These are phyloP conservation scores for Trichosporon ovoides DNA, from an alignment of 1,284 basidiomycete genomes.

Conservation along the genomic window DNA sequence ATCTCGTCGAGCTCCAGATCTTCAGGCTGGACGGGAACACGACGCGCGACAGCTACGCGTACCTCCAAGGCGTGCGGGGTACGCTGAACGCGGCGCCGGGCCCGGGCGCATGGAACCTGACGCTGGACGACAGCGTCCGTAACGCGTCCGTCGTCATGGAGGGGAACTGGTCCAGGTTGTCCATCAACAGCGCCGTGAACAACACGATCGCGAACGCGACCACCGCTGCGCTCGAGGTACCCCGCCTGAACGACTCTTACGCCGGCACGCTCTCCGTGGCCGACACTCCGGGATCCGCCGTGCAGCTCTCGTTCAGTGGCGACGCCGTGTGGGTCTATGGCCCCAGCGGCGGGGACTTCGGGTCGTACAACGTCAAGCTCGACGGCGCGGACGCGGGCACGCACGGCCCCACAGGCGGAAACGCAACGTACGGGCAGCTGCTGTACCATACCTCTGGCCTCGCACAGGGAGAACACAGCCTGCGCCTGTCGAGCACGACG, in stretches of 20 bases:
- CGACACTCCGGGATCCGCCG: conserved; percentile 23
- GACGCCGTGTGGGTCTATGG: conserved; percentile 34
- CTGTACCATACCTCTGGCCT: conserved; percentile 31
- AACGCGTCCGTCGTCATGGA: conserved; percentile 26
- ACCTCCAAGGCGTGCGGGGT: conserved; percentile 23
- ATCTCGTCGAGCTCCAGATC: background rate
- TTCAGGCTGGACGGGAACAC: conserved; percentile 2
- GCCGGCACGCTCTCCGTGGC: conserved; percentile 28
- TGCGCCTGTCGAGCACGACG: conserved; percentile 26
- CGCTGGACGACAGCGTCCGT: conserved; percentile 41
- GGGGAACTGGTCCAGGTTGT: conserved; percentile 41
- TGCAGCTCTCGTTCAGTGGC: conserved; percentile 24
- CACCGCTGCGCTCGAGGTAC: background rate
- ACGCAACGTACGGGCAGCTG: conserved; percentile 30
- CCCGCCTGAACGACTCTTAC: conserved; percentile 13
- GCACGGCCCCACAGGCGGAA: conserved; percentile 25
- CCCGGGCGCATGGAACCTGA: conserved; percentile 20
- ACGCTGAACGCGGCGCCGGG: conserved; percentile 14
- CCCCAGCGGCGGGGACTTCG: conserved; percentile 26
- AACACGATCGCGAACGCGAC: conserved; percentile 18
- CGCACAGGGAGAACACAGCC: conserved; percentile 21
- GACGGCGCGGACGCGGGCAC: conserved; percentile 27
- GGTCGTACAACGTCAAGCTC: conserved; percentile 27
- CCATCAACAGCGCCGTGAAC: conserved; percentile 14
- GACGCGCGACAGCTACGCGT: conserved; percentile 16